A percentile compares a stretch with the other conserved stretches of the same genome.
phyloP scores from a whole-genome alignment of 1,139 yeast species.

The Suzukiozyma palmioleophila region DNA sequence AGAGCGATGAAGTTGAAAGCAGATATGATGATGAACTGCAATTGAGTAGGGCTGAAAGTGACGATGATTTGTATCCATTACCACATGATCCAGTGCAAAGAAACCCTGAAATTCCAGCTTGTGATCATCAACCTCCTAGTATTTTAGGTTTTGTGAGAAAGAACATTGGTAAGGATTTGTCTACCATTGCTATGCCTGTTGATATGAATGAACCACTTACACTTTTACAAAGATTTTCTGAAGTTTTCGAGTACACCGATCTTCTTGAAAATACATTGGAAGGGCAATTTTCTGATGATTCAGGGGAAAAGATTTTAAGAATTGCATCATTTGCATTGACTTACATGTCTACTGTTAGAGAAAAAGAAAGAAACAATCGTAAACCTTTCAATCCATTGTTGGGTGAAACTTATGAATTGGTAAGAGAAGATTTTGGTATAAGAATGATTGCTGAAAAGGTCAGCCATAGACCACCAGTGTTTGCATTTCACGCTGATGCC shows the following conservation, averaged over 20 bases:
- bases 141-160: slow-evolving; percentile 74
- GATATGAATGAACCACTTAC: slow-evolving; percentile 89
- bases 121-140: slow-evolving; percentile 74
- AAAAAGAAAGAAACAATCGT: slow-evolving; percentile 69
- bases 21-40: slow-evolving; percentile 3
- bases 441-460: slow-evolving; percentile 77
- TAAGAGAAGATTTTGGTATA: slow-evolving; percentile 70
- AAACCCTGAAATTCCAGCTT: slow-evolving; percentile 55
- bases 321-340: slow-evolving; percentile 84
- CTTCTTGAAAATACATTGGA: slow-evolving; percentile 60
- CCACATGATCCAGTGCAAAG: slow-evolving; percentile 51
- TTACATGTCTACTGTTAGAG: slow-evolving; percentile 63
- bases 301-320: slow-evolving; percentile 59
- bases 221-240: slow-evolving; percentile 73
- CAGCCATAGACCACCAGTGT: slow-evolving; percentile 73
- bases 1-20: slow-evolving; percentile 2
- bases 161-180: slow-evolving; percentile 87
- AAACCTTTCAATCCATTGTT: slow-evolving; percentile 91
- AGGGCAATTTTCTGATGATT: slow-evolving; percentile 29
- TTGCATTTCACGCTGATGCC: slow-evolving; percentile 76
- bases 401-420: slow-evolving; percentile 84
- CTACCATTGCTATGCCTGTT: slow-evolving; percentile 90
- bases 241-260: slow-evolving; percentile 70
- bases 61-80: slow-evolving; percentile 56
- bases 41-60: slow-evolving; percentile 15